Evolutionary conservation across 164 flowering plant species (phyloP).

Genomic region (Stephania yunnanensis): DNA sequence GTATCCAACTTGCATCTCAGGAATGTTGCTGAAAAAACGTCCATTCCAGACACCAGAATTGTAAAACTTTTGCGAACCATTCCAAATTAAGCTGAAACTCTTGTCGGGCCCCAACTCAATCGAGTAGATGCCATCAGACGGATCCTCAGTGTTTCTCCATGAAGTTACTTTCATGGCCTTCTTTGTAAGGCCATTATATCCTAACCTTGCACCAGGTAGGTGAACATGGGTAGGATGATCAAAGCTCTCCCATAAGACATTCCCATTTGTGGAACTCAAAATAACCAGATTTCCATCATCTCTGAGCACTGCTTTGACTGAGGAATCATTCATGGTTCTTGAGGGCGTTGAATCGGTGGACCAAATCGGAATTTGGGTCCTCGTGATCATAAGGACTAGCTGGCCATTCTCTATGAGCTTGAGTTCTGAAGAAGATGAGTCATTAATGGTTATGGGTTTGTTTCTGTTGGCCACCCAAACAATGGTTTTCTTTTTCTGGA

Average conservation of each 20-base stretch:
- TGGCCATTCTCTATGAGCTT: too few relatives aligned
- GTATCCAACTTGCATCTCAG: background rate
- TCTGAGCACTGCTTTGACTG: slow-evolving; percentile 6
- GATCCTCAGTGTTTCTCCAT: background rate
- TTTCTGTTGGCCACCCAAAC: too few relatives aligned
- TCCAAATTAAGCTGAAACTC: too few relatives aligned
- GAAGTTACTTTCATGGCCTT: slow-evolving; percentile 7
- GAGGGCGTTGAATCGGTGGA: slow-evolving; percentile 7
- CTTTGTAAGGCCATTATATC: slow-evolving; percentile 6
- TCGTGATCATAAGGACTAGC: slow-evolving; percentile 8
- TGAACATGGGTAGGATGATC: too few relatives aligned
- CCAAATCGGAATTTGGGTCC: slow-evolving; percentile 7
- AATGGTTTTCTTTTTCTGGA: too few relatives aligned
- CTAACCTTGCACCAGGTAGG: slow-evolving; percentile 9
- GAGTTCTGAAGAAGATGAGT: background rate
- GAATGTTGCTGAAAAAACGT: background rate
- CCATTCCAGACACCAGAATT: slow-evolving; percentile 14
- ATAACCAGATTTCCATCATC: background rate
- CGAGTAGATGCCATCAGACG: too few relatives aligned
- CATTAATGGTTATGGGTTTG: too few relatives aligned
- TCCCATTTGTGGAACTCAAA: too few relatives aligned
- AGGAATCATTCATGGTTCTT: background rate
- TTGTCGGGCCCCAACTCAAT: too few relatives aligned
- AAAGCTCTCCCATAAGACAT: too few relatives aligned
- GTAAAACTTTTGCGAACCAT: slow-evolving; percentile 8